Evolutionary conservation across 345 rosid genomes (phyloP).

Genomic region (Aethionema arabicum): DNA sequence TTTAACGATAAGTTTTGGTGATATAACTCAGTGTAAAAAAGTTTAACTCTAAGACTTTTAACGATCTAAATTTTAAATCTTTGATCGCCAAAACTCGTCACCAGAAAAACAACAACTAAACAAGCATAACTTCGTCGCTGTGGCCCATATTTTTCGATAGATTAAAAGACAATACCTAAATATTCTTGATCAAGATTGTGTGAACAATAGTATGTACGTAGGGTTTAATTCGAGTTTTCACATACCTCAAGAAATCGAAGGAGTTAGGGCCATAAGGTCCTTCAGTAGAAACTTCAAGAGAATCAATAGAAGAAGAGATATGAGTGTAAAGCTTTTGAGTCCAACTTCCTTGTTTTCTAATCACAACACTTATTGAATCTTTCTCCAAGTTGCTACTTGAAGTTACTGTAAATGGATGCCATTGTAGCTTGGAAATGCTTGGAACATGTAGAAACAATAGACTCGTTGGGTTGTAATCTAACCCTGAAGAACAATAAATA

Average conservation of each 20-base stretch:
- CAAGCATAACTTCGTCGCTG: no score
- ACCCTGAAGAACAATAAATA: constrained; percentile 39
- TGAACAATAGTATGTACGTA: no score
- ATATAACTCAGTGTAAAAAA: no score
- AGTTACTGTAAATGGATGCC: constrained; percentile 83
- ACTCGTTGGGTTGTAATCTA: constrained; percentile 68
- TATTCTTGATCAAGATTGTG: no score
- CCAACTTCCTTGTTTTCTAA: constrained; percentile 62
- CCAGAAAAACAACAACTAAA: no score
- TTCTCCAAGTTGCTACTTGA: constrained; percentile 60
- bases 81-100: no score
- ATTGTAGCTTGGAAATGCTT: constrained; percentile 67
- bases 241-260: constrained; percentile 46
- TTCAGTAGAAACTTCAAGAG: constrained; percentile 62
- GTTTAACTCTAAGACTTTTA: no score
- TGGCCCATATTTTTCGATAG: no score
- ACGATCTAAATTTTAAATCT: no score
- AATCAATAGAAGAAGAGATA: constrained; percentile 44
- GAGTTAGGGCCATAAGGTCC: constrained; percentile 76
- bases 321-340: constrained; percentile 44
- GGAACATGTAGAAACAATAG: constrained; percentile 71
- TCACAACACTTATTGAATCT: constrained; percentile 56
- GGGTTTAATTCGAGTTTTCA: no score
- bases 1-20: no score
- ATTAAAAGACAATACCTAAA: no score